Evolutionary conservation across 495 filamentous ascomycete genomes (phyloP).

Genomic region (Xeromyces bisporus): DNA sequence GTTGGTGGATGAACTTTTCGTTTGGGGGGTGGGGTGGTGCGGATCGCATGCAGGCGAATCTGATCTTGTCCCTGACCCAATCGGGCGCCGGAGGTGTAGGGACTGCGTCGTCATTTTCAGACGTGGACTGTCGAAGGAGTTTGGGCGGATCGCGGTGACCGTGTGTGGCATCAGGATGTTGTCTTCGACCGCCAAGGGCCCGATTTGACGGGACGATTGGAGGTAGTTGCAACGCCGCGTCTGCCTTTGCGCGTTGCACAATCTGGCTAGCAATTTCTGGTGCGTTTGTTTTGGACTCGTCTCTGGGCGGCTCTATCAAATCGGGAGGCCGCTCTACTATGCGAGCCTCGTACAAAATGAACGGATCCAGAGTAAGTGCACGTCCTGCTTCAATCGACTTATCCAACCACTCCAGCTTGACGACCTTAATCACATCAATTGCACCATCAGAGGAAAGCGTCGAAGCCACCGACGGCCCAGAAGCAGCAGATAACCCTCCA

Average conservation of each 20-base stretch:
- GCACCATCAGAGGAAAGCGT: not conserved
- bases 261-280: constrained; percentile 13
- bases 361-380: constrained; percentile 41
- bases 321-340: constrained; percentile 12
- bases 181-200: constrained; percentile 6
- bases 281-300: not conserved
- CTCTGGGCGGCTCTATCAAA: not conserved
- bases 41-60: constrained; percentile 69
- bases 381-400: constrained; percentile 36
- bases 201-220: constrained; percentile 1
- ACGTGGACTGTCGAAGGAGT: constrained; percentile 49
- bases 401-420: constrained; percentile 62
- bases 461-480: not conserved
- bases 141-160: constrained; percentile 17
- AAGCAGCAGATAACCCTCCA: not conserved
- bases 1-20: constrained; percentile 52
- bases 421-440: constrained; percentile 35
- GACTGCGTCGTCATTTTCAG: constrained; percentile 44
- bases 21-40: constrained; percentile 59
- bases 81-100: constrained; percentile 44
- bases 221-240: constrained; percentile 16
- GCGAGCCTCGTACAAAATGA: constrained; percentile 46
- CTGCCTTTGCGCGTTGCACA: constrained; percentile 35
- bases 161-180: constrained; percentile 7
- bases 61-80: constrained; percentile 45